Evolutionary conservation across 345 rosid species (phyloP).

Genomic region (Arabis alpina): DNA sequence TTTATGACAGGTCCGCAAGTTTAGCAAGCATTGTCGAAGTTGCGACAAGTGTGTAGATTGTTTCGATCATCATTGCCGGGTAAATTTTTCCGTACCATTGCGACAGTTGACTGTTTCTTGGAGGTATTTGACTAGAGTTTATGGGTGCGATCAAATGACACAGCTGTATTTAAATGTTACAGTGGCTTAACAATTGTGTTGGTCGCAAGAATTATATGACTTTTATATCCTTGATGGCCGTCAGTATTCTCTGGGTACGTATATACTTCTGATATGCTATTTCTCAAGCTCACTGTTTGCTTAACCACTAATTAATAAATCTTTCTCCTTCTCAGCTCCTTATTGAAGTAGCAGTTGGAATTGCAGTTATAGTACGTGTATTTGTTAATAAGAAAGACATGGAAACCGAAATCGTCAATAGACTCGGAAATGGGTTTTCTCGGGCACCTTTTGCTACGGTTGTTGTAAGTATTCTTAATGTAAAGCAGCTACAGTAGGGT

Average conservation of each 20-base stretch:
- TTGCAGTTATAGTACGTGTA: slow-evolving; percentile 86
- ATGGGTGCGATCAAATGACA: slow-evolving; percentile 31
- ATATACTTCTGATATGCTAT: background rate
- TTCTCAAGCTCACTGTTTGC: slow-evolving; percentile 9
- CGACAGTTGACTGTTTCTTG: background rate
- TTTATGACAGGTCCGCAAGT: slow-evolving; percentile 79
- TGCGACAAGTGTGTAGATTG: slow-evolving; percentile 98
- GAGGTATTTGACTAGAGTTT: slow-evolving; percentile 8
- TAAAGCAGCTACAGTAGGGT: slow-evolving; percentile 11
- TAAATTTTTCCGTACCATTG: slow-evolving; percentile 42
- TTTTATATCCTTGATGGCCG: slow-evolving; percentile 86
- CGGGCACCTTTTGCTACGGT: slow-evolving; percentile 94
- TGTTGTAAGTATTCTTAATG: slow-evolving; percentile 62
- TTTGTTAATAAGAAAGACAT: slow-evolving; percentile 80
- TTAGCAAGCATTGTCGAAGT: slow-evolving; percentile 95
- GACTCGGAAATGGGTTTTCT: slow-evolving; percentile 98
- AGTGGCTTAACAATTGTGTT: slow-evolving; percentile 99
- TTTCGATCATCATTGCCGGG: slow-evolving; percentile 99
- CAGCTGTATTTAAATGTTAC: slow-evolving; percentile 46
- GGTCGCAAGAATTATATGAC: slow-evolving; percentile 89
- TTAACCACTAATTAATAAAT: background rate
- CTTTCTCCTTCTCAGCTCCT: slow-evolving; percentile 60
- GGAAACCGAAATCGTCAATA: slow-evolving; percentile 86
- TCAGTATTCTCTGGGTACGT: slow-evolving; percentile 91
- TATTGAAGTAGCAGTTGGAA: slow-evolving; percentile 89